Evolutionary conservation across 164 flowering plant genomes (phyloP), one percentile per base, ranked within the genome.

Genomic region (Liriodendron chinense): DNA sequence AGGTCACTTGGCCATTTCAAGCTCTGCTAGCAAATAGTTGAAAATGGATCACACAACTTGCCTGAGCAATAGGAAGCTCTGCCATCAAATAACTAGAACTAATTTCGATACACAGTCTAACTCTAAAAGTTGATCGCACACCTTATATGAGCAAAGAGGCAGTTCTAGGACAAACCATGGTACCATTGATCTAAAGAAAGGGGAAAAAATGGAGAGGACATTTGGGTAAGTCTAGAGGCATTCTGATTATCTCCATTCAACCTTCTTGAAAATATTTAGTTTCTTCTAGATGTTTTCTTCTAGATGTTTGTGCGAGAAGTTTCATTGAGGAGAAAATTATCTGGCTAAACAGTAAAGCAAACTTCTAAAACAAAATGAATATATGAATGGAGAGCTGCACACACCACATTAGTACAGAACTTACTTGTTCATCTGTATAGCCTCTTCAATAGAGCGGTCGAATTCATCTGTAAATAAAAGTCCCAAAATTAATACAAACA

Each of bases 381-480:
- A 63, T 63, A n/a, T 13, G 10, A 63, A 63, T 63, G 10, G 9
- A 13, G 24, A 63, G 16, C 18, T 22, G 8, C 7, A 18, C 20
- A 63, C 10, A 22, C 66, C 20, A 20, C 62, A 57, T 67, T 18
- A 28, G 1, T 28, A 1, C 21, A 26, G 43, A 67, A 67, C 69
- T 67, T 67, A 67, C 69, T 67, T 67, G 14, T 16, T 6, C 69
- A 67, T 26, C 2, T 67, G 47, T 67, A 67, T 67, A 28, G 69
- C 69, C 47, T 67, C 69, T 12, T 67, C 69, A 67, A 67, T 67
- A 67, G 69, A 67, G 47, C 69, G 69, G 47, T 67, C 69, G 26
- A 24, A 67, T 26, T 67, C 69, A 26, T 67, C 69, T 67, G 69
- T 67, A 67, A 67, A 67, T 6, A 26, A 28, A 28, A 66, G 48